phyloP scores from a whole-genome alignment of 306 rosid species.

The Citrullus mucosospermus region DNA sequence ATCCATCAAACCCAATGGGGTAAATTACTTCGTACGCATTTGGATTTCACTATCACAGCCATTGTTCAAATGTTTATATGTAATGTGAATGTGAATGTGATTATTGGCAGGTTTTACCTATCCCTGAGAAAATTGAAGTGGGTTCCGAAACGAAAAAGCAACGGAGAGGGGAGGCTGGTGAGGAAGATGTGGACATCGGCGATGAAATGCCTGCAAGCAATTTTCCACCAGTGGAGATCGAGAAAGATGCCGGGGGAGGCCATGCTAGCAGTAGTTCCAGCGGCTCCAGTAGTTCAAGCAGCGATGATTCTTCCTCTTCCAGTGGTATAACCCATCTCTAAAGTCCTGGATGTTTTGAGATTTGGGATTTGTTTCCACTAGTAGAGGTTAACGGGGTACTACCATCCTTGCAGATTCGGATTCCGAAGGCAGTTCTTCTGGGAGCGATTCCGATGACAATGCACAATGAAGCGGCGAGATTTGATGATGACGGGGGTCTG shows the following conservation, averaged over 20 bases:
- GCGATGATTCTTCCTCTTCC: slow-evolving; percentile 73
- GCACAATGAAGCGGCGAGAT: neutral
- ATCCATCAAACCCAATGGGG: slow-evolving; percentile 44
- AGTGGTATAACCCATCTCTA: slow-evolving; percentile 47
- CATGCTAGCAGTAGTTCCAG: slow-evolving; percentile 62
- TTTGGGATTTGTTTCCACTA: neutral
- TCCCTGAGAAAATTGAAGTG: slow-evolving; percentile 34
- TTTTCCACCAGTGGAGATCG: slow-evolving; percentile 88
- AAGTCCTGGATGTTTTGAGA: slow-evolving; percentile 1
- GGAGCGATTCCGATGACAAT: slow-evolving; percentile 72
- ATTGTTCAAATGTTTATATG: neutral
- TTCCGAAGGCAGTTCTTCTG: slow-evolving; percentile 75
- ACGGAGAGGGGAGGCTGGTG: slow-evolving; percentile 72
- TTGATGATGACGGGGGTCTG: neutral
- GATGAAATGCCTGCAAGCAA: slow-evolving; percentile 78
- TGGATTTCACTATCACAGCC: neutral
- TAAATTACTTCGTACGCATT: slow-evolving; percentile 6
- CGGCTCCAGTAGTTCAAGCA: slow-evolving; percentile 77
- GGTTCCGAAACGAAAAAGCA: slow-evolving; percentile 40
- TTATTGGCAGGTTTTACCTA: slow-evolving; percentile 6
- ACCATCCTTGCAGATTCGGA: slow-evolving; percentile 59
- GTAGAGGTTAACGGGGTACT: slow-evolving; percentile 6
- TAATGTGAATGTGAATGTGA: neutral
- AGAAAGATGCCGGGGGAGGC: slow-evolving; percentile 76
- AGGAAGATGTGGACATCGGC: slow-evolving; percentile 92